These are phyloP conservation scores for Fusarium temperatum DNA, from an alignment of 2,329 filamentous ascomycete genomes.

Conservation along the genomic window DNA sequence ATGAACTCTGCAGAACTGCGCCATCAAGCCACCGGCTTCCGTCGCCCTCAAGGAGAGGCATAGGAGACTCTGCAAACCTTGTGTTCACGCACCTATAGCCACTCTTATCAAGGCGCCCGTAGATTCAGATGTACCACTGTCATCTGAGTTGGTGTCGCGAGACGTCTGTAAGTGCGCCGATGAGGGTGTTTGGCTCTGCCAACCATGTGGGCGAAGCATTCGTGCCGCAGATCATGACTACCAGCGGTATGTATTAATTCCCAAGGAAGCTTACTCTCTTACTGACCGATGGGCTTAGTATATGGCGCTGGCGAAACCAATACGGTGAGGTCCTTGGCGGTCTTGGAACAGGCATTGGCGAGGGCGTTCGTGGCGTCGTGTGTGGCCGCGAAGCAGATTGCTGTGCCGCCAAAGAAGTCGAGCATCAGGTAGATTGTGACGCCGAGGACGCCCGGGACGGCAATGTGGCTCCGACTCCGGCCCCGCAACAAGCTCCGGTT, in stretches of 20 bases:
- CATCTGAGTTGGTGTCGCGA: slow-evolving; percentile 65
- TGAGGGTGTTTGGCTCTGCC: slow-evolving; percentile 82
- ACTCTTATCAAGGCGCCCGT: slow-evolving; percentile 58
- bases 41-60: slow-evolving; percentile 76
- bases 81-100: slow-evolving; percentile 75
- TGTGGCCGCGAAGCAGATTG: slow-evolving; percentile 84
- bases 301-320: slow-evolving; percentile 89
- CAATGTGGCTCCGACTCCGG: slow-evolving; percentile 32
- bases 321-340: slow-evolving; percentile 85
- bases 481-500: slow-evolving; percentile 34
- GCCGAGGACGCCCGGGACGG: slow-evolving; percentile 73
- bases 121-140: slow-evolving; percentile 57
- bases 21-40: slow-evolving; percentile 80
- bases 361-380: slow-evolving; percentile 86
- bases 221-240: slow-evolving; percentile 68
- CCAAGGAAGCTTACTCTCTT: too few relatives aligned
- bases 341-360: slow-evolving; percentile 85
- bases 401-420: slow-evolving; percentile 78
- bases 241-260: slow-evolving; percentile 55
- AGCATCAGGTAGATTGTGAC: slow-evolving; percentile 87
- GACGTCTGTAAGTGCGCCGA: slow-evolving; percentile 62
- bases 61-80: slow-evolving; percentile 81
- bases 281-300: slow-evolving; percentile 53
- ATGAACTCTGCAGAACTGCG: slow-evolving; percentile 77
- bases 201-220: slow-evolving; percentile 80